Conservation (phyloP, 768 basidiomycete species). For the Kwoniella pini region DNA sequence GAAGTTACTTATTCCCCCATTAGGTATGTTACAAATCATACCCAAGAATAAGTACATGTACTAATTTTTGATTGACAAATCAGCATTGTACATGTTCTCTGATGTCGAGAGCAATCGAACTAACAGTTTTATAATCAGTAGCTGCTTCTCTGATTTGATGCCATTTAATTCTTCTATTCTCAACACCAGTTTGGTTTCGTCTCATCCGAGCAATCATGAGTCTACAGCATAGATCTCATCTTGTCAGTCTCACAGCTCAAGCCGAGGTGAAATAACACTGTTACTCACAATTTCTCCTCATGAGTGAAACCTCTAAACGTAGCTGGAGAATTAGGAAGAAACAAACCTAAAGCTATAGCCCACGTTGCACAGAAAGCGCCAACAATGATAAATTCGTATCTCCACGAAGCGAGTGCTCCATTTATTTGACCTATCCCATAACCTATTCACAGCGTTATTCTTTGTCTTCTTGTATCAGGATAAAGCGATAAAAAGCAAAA, state of each 20-base stretch:
- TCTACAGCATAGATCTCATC: not conserved
- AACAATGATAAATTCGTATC: conserved; percentile 53
- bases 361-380: conserved; percentile 49
- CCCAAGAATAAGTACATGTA: conserved; percentile 54
- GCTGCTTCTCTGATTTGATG: conserved; percentile 50
- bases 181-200: conserved; percentile 55
- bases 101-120: too few relatives aligned
- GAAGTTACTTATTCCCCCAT: conserved; percentile 52
- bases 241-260: too few relatives aligned
- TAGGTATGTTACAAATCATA: conserved; percentile 49
- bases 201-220: conserved; percentile 53
- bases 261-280: not conserved
- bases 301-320: conserved; percentile 50
- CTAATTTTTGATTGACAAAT: too few relatives aligned
- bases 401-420: conserved; percentile 51
- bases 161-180: conserved; percentile 48
- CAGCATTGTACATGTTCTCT: too few relatives aligned
- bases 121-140: conserved; percentile 47
- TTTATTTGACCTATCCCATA: conserved; percentile 55
- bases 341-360: conserved; percentile 44
- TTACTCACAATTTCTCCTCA: conserved; percentile 47
- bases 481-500: too few relatives aligned
- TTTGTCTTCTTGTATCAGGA: too few relatives aligned
- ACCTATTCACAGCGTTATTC: too few relatives aligned
- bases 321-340: conserved; percentile 52